These are phyloP conservation scores for Circinella umbellata DNA, from an alignment of 371 early-diverging fungal genomes.

Conservation along the genomic window DNA sequence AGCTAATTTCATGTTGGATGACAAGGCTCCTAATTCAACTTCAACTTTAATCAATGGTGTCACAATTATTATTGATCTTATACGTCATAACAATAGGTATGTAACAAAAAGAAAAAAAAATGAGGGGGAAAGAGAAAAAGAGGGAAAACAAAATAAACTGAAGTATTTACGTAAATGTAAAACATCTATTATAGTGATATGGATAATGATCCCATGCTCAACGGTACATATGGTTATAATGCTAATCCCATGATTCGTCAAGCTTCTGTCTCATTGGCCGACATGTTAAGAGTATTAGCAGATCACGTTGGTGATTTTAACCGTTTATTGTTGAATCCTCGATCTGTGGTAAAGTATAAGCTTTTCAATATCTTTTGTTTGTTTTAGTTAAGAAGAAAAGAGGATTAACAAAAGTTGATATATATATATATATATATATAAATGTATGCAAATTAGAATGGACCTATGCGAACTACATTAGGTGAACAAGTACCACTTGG, in stretches of 20 bases:
- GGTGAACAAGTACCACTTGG: slow-evolving; percentile 83
- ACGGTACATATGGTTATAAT: slow-evolving; percentile 32
- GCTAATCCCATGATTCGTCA: slow-evolving; percentile 22
- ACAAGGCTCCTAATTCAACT: slow-evolving; percentile 73
- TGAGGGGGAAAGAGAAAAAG: background rate
- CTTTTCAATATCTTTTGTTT: background rate
- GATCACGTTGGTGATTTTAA: slow-evolving; percentile 72
- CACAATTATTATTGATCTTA: slow-evolving; percentile 94
- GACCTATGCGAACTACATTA: slow-evolving; percentile 65
- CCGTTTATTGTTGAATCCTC: slow-evolving; percentile 59
- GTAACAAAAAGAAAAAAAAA: background rate
- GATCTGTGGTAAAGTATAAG: slow-evolving; percentile 52
- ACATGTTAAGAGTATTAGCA: slow-evolving; percentile 81
- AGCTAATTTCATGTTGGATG: slow-evolving; percentile 88
- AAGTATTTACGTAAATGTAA: background rate
- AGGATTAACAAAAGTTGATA: too few relatives aligned
- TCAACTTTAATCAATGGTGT: slow-evolving; percentile 91
- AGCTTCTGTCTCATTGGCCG: slow-evolving; percentile 60
- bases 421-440: too few relatives aligned
- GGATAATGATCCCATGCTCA: slow-evolving; percentile 38
- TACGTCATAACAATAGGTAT: slow-evolving; percentile 86
- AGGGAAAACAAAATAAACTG: background rate
- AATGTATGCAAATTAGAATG: slow-evolving; percentile 13
- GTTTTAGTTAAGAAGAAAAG: background rate
- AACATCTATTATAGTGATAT: slow-evolving; percentile 32